Base-by-base conservation (phyloP, 2,329 filamentous ascomycete genomes). In the Daldinia sp. region DNA sequence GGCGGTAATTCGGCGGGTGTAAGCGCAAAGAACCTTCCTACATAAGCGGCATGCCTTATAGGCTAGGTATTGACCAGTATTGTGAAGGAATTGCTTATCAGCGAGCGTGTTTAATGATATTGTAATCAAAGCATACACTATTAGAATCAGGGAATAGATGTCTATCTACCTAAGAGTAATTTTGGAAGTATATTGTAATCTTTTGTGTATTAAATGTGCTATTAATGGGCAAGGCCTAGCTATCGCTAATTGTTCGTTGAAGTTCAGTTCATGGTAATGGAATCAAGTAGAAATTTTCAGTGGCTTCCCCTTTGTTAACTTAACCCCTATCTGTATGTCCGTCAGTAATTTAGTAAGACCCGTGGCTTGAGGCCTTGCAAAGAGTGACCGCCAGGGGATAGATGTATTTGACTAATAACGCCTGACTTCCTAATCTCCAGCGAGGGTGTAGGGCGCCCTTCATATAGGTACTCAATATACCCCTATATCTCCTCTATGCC, bases 51-150 rank as follows among this genome's bases (percentile, higher is more conserved):
- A n/a, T n/a, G n/a, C n/a, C n/a, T n/a, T n/a, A n/a, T n/a, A n/a
- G n/a, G n/a, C 32, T 34, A 34, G 11, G 13, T 29, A 15, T 48
- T 37, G 10, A 47, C 11, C 30, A 17, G 32, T 4, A 49, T 54
- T 50, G 34, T 49, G n/a, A 43, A 51, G 30, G 19, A 13, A 25
- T 34, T 51, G 47, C 58, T 59, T 51, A 53, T 23, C 30, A 49
- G 48, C 35, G 25, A 47, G 17, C 11, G 30, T 43, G 43, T n/a
- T 30, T 61, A 47, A 53, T 43, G 34, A 47, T 52, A 35, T 19
- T 41, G 48, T 43, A 35, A 53, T 45, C 15, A 15, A 39, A 9
- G 29, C 11, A 37, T 25, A 15, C 13, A 49, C 30, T 25, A 45
- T 37, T 30, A 53, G 41, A 43, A 35, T 49, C 29, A 17, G 15